These are phyloP conservation scores for Chrysanthemum makinoi DNA, from an alignment of 129 eudicot genomes.

Conservation along the genomic window DNA sequence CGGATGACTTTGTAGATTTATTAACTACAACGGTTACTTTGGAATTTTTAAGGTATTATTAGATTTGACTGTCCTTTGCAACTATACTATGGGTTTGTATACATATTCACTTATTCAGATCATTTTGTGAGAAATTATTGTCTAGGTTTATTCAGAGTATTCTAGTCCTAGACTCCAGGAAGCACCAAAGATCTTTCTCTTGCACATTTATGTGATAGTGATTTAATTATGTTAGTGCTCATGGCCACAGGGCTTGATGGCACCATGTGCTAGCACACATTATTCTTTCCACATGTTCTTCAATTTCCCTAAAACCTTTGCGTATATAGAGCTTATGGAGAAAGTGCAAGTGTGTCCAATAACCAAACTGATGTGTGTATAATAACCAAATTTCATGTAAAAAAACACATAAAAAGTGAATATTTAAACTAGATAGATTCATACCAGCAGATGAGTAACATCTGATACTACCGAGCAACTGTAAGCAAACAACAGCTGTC, in stretches of 20 bases:
- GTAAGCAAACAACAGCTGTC: constrained; percentile 31
- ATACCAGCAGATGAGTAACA: constrained; percentile 78
- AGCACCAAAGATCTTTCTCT: too few relatives aligned
- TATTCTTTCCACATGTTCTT: too few relatives aligned
- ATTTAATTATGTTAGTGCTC: too few relatives aligned
- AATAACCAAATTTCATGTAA: constrained; percentile 13
- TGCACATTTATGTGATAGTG: too few relatives aligned
- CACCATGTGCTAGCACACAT: too few relatives aligned
- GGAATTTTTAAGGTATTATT: not conserved
- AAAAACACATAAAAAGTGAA: constrained; percentile 14
- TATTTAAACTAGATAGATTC: not conserved
- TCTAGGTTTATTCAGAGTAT: too few relatives aligned
- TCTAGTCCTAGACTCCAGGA: too few relatives aligned
- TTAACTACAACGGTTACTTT: not conserved
- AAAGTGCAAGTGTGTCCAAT: not conserved
- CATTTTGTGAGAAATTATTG: too few relatives aligned
- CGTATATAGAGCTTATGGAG: too few relatives aligned
- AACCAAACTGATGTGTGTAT: not conserved
- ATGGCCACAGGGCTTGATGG: too few relatives aligned
- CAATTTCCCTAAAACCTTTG: too few relatives aligned
- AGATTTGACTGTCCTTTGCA: not conserved
- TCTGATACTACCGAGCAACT: constrained; percentile 57
- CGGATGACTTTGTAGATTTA: not conserved
- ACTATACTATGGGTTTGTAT: not conserved
- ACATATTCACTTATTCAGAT: too few relatives aligned